Evolutionary conservation across 2,329 filamentous ascomycete genomes (phyloP).

Genomic region (Thelonectria rubi): DNA sequence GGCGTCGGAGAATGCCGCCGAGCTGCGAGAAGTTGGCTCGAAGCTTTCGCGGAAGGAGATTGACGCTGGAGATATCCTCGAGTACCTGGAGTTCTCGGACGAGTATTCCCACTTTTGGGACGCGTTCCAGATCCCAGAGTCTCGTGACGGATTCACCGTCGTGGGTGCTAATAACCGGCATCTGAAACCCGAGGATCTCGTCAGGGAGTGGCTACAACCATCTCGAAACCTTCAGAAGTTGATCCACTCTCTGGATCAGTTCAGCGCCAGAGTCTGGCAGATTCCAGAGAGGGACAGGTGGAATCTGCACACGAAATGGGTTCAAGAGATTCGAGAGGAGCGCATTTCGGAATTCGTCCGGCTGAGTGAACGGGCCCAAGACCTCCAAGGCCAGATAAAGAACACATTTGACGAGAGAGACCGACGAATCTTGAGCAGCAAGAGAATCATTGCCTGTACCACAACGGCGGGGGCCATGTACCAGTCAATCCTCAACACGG

Average conservation of each 20-base stretch:
- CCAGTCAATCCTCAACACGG: constrained; percentile 60
- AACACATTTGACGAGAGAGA: constrained; percentile 55
- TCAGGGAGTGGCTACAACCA: constrained; percentile 31
- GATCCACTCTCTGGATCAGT: constrained; percentile 29
- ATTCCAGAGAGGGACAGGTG: constrained; percentile 53
- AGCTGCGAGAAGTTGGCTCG: constrained; percentile 41
- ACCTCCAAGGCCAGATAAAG: constrained; percentile 51
- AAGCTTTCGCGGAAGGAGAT: constrained; percentile 23
- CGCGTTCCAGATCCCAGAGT: constrained; percentile 62
- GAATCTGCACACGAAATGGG: constrained; percentile 54
- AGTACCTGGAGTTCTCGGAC: constrained; percentile 61
- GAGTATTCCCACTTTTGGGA: constrained; percentile 61
- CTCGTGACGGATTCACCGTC: constrained; percentile 54
- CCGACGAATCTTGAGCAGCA: constrained; percentile 56
- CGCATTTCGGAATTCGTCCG: constrained; percentile 52
- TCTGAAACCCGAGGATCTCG: constrained; percentile 44
- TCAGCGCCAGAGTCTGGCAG: constrained; percentile 59
- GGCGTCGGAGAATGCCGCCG: not conserved
- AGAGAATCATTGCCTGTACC: constrained; percentile 73
- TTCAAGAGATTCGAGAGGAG: constrained; percentile 58
- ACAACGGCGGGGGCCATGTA: constrained; percentile 76
- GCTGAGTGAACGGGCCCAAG: constrained; percentile 53
- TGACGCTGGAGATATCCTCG: constrained; percentile 46
- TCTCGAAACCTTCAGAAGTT: constrained; percentile 4
- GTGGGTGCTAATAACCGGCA: constrained; percentile 57